A percentile compares a stretch with the other conserved stretches of the same genome.
phyloP scores from a whole-genome alignment of 495 filamentous ascomycete species.

The Penicillium fimorum region DNA sequence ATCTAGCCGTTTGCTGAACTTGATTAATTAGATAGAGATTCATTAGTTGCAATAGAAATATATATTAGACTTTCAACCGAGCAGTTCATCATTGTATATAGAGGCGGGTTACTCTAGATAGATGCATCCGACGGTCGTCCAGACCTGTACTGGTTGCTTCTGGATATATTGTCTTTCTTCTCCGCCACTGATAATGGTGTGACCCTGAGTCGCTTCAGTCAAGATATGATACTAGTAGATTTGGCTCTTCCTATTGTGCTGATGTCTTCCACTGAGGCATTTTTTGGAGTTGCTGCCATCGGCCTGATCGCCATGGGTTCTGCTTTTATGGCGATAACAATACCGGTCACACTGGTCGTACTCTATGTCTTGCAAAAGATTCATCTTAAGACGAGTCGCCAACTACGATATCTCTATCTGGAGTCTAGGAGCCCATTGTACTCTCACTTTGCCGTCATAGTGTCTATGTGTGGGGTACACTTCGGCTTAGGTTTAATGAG shows the following conservation, averaged over 20 bases:
- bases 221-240: not conserved
- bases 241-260: not conserved
- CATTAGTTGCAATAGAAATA: not conserved
- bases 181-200: not conserved
- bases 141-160: not conserved
- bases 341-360: not conserved
- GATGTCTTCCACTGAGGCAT: not conserved
- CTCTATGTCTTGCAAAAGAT: not conserved
- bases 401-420: not conserved
- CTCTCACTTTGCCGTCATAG: not conserved
- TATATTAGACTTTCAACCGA: not conserved
- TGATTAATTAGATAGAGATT: conserved; percentile 19
- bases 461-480: too few species aligned
- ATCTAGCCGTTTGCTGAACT: conserved; percentile 21
- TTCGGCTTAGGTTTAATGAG: too few species aligned
- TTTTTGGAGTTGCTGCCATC: not conserved
- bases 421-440: not conserved
- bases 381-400: not conserved
- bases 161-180: not conserved
- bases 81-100: not conserved
- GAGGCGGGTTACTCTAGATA: too few species aligned
- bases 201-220: not conserved
- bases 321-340: not conserved
- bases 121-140: not conserved
- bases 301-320: not conserved